Evolutionary conservation across 192 early-diverging fungal genomes (phyloP), one percentile per base, ranked within the genome.

Genomic region (Backusella australiensis): DNA sequence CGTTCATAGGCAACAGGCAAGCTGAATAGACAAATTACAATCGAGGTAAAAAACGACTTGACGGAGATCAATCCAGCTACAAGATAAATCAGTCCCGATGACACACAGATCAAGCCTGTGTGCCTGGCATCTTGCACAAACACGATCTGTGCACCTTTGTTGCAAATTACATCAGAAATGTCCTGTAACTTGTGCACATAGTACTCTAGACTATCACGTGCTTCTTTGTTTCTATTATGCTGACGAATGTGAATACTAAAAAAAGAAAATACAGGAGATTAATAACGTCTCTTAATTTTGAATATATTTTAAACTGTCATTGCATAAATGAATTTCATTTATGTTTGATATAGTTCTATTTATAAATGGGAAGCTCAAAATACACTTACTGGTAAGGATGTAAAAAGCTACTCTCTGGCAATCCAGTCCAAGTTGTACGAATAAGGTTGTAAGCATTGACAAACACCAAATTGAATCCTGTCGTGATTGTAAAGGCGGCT

Each of bases 381-480:
- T 29, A 6, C 3, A 35, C 52, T 67, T 78, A 82, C 80, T 56
- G 73, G 35, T 82, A 73, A 29, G 80, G 80, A 26, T 82, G 72
- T 49, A 69, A 34, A 6, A 77, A 38, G 14, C 53, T 59, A 14
- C 59, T 12, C 6, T 59, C 15, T 17, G 74, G 39, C 21, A 66
- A 59, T 14, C 80, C 76, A 34, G 46, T 69, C 38, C 78, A 52
- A 1, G 71, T 15, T 19, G 52, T 49, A n/a, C 77, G 66, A 32
- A 73, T 53, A 29, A 75, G 73, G 0, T 73, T 73, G 34, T 78
- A 59, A 8, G 42, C n/a, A 17, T 77, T 82, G 38, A 82, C 80
- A 71, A 78, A 82, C 19, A 75, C 69, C 70, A 77, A 82, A 49
- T 82, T 82, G 35, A 74, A 35, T 17, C 81, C 81, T 23, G 77